phyloP scores from a whole-genome alignment of 2,329 filamentous ascomycete genomes.

The Coniochaeta sp. region DNA sequence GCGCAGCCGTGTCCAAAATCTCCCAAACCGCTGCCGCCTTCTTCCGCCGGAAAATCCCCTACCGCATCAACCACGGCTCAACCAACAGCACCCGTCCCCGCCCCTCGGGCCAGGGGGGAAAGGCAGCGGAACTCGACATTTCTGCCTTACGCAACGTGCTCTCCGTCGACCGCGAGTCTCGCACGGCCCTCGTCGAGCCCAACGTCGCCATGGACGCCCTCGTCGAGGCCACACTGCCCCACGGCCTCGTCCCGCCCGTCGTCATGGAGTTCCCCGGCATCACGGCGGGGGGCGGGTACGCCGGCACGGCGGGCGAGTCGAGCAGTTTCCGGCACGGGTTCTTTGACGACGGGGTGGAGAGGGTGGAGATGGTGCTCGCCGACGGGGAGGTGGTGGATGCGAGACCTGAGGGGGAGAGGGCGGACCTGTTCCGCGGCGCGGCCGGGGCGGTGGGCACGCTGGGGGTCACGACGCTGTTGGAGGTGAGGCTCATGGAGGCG shows the following conservation, averaged over 20 bases:
- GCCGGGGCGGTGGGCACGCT: conserved; percentile 59
- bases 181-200: conserved; percentile 60
- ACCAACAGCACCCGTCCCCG: conserved; percentile 66
- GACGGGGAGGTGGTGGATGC: conserved; percentile 54
- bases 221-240: conserved; percentile 56
- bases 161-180: conserved; percentile 44
- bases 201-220: conserved; percentile 70
- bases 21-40: conserved; percentile 38
- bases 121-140: conserved; percentile 61
- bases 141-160: conserved; percentile 56
- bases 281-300: conserved; percentile 64
- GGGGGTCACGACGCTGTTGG: conserved; percentile 59
- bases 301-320: conserved; percentile 65
- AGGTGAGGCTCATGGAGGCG: conserved; percentile 55
- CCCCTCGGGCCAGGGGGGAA: conserved; percentile 24
- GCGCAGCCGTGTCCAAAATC: conserved; percentile 37
- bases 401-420: conserved; percentile 21
- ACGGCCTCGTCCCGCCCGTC: conserved; percentile 61
- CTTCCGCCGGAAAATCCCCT: conserved; percentile 46
- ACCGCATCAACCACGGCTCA: conserved; percentile 70
- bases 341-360: conserved; percentile 58
- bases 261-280: conserved; percentile 75
- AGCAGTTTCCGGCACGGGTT: conserved; percentile 64
- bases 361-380: conserved; percentile 63
- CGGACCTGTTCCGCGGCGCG: conserved; percentile 5